Conservation (phyloP, 73 alveolate species). For the Symbiodinium pilosum region DNA sequence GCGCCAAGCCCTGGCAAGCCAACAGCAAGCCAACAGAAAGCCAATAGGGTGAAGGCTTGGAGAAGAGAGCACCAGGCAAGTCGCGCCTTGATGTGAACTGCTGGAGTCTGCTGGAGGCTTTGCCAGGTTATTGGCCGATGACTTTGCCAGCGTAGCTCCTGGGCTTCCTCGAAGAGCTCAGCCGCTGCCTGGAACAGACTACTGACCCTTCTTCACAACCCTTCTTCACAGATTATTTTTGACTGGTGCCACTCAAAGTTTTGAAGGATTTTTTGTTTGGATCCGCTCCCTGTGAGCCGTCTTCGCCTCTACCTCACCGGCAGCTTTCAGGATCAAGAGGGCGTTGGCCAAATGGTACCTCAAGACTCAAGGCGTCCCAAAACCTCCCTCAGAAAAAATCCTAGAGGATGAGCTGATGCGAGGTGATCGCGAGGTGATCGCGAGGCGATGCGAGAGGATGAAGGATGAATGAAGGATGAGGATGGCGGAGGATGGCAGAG, state of each 20-base stretch:
- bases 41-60: background rate
- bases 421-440: background rate
- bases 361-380: too few relatives aligned
- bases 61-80: background rate
- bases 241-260: background rate
- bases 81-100: slow-evolving; percentile 40
- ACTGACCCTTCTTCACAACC: too few relatives aligned
- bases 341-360: slow-evolving; percentile 64
- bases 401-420: background rate
- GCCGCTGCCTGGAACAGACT: background rate
- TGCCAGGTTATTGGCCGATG: slow-evolving; percentile 25
- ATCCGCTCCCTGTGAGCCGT: too few relatives aligned
- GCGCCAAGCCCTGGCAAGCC: slow-evolving; percentile 23
- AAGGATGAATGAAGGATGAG: background rate
- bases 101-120: slow-evolving; percentile 66
- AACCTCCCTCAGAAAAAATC: too few relatives aligned
- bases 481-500: too few relatives aligned
- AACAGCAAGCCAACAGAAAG: background rate
- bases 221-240: too few relatives aligned
- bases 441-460: background rate
- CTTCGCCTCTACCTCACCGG: background rate
- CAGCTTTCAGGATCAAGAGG: slow-evolving; percentile 50
- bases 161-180: background rate
- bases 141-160: background rate
- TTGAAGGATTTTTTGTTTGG: background rate